Evolutionary conservation across 1,284 basidiomycete species (phyloP).

Genomic region (Schizophyllum amplum): DNA sequence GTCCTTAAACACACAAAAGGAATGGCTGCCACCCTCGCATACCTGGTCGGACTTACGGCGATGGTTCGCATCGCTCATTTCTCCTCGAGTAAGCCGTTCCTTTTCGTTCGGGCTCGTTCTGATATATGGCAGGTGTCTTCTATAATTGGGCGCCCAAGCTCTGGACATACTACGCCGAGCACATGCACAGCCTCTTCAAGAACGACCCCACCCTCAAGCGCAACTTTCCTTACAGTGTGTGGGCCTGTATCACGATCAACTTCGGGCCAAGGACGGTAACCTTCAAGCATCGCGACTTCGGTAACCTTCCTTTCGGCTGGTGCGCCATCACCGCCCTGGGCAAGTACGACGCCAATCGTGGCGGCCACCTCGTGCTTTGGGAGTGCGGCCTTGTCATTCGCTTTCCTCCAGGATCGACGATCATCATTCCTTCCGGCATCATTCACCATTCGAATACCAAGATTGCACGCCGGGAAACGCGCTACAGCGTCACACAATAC

Average conservation of each 20-base stretch:
- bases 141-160: no score
- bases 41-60: no score
- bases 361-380: conserved; percentile 11
- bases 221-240: no score
- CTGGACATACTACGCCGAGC: no score
- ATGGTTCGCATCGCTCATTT: no score
- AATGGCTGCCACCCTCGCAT: no score
- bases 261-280: conserved; percentile 6
- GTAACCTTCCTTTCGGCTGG: conserved; percentile 5
- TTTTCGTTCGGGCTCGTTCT: no score
- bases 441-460: conserved; percentile 12
- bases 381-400: conserved; percentile 7
- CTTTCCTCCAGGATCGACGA: no score
- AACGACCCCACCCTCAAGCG: conserved; percentile 10
- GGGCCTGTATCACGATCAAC: no score
- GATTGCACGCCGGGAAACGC: conserved; percentile 7
- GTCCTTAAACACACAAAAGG: no score
- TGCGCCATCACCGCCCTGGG: conserved; percentile 8
- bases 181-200: neutral
- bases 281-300: neutral
- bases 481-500: conserved; percentile 10
- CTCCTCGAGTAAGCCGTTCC: no score
- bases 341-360: conserved; percentile 5
- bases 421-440: conserved; percentile 12
- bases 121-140: no score